Evolutionary conservation across 441 rosid genomes (phyloP).

Genomic region (Adansonia madagascariensis): DNA sequence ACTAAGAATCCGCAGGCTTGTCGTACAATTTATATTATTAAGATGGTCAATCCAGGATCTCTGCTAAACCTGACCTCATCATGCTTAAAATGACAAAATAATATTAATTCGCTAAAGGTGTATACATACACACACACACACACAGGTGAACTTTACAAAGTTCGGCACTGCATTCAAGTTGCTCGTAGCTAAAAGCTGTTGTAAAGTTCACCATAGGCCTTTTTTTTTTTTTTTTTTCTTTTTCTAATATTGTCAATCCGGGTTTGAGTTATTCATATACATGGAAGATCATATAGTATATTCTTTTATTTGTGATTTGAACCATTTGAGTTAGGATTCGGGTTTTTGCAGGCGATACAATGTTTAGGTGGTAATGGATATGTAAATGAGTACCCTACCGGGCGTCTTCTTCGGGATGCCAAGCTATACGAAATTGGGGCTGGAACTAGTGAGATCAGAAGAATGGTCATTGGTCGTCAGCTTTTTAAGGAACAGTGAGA

Average conservation of each 20-base stretch:
- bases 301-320: neutral
- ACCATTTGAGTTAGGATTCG: neutral
- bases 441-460: conserved; percentile 93
- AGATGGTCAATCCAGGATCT: neutral
- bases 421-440: conserved; percentile 95
- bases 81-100: neutral
- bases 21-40: neutral
- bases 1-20: neutral
- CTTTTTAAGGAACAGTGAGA: conserved; percentile 54
- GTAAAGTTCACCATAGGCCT: neutral
- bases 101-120: neutral
- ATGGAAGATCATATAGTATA: neutral
- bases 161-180: neutral
- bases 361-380: conserved; percentile 96
- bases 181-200: neutral
- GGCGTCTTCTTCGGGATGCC: conserved; percentile 93
- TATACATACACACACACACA: neutral
- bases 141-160: neutral
- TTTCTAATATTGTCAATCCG: neutral
- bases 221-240: too few relatives aligned
- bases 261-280: neutral
- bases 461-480: conserved; percentile 87
- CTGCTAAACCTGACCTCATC: neutral
- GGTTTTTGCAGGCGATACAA: conserved; percentile 81
- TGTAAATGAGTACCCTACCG: conserved; percentile 83